A percentile compares a stretch with the other conserved stretches of the same genome.
These are phyloP conservation scores for Entomortierella parvispora DNA, from an alignment of 192 early-diverging fungal species.

Conservation along the genomic window DNA sequence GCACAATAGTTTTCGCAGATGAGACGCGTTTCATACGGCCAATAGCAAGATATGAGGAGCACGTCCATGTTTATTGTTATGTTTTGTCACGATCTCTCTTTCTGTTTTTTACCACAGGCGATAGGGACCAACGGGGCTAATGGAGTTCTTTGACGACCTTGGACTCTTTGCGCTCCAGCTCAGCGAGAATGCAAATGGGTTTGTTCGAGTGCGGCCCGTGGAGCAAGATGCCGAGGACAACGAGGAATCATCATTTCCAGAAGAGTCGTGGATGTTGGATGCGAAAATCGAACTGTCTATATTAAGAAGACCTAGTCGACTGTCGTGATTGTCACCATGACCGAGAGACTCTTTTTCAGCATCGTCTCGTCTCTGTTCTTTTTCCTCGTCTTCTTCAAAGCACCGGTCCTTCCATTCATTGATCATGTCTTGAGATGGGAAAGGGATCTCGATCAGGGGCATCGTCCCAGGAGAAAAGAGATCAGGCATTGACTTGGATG, in stretches of 20 bases:
- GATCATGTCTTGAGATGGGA: conserved; percentile 4
- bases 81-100: background rate
- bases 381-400: conserved; percentile 13
- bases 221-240: no score
- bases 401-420: conserved; percentile 18
- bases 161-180: background rate
- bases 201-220: no score
- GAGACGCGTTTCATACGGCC: no score
- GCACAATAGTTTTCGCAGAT: no score
- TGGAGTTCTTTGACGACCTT: background rate
- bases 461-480: conserved; percentile 18
- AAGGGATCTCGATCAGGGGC: conserved; percentile 8
- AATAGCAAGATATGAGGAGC: background rate
- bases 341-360: no score
- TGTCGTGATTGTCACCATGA: background rate
- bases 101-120: conserved; percentile 1
- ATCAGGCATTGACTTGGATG: background rate
- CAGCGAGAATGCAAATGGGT: background rate
- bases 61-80: background rate
- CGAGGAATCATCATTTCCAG: no score
- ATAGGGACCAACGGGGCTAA: conserved; percentile 1
- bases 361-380: no score
- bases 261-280: no score
- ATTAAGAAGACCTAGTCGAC: no score
- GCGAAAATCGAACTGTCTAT: no score